Percentiles rank a stretch among this genome's conserved stretches.
Conservation (phyloP, 2,329 filamentous ascomycete species). For the Nigrograna mackinnonii region DNA sequence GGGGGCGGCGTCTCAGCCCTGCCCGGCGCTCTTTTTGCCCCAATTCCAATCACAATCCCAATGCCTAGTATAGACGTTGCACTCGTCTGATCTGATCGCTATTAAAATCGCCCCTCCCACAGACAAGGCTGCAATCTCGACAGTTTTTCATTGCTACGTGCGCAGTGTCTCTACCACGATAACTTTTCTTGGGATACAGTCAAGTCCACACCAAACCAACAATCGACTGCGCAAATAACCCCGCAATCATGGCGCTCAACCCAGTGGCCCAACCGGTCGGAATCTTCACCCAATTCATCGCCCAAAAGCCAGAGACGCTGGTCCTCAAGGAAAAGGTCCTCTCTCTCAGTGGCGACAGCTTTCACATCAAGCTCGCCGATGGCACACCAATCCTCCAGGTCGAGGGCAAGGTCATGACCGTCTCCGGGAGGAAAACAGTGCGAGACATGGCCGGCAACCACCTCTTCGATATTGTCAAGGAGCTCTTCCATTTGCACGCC, state of each 20-base stretch:
- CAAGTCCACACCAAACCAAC: no score
- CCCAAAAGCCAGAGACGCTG: conserved; percentile 47
- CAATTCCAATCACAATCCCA: no score
- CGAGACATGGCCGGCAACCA: conserved; percentile 57
- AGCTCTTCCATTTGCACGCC: conserved; percentile 54
- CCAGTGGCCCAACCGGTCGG: conserved; percentile 18
- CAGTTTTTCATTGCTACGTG: no score
- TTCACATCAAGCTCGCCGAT: conserved; percentile 61
- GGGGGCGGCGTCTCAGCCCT: no score
- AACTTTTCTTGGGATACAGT: no score
- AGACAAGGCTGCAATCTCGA: no score
- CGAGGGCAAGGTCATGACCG: conserved; percentile 56
- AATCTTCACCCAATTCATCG: conserved; percentile 31
- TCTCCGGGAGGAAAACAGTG: conserved; percentile 61
- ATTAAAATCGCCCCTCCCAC: no score
- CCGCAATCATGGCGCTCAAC: not conserved
- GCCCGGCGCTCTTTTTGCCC: no score
- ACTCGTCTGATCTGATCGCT: no score
- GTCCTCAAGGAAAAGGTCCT: conserved; percentile 65
- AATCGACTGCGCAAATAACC: no score
- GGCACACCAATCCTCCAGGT: conserved; percentile 61
- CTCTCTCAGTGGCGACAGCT: conserved; percentile 66
- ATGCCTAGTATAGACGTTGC: no score
- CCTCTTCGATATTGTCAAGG: conserved; percentile 63
- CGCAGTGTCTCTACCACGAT: no score